These are phyloP conservation scores for Penicillium italicum DNA, from an alignment of 2,329 filamentous ascomycete genomes.

Conservation along the genomic window DNA sequence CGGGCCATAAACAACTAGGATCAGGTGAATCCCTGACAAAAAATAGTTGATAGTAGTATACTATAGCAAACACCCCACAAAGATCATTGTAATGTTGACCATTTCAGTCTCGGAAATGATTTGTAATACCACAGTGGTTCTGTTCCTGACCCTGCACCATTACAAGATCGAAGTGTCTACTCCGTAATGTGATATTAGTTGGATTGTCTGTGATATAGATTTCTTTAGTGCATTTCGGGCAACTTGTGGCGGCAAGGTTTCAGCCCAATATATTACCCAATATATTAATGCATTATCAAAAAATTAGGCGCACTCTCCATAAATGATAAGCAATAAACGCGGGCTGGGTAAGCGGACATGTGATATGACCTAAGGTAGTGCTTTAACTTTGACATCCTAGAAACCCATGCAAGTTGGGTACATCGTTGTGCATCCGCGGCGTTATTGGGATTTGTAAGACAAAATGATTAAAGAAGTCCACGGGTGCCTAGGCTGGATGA, in stretches of 20 bases:
- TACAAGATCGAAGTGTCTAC: background rate
- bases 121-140: background rate
- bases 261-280: background rate
- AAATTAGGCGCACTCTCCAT: background rate
- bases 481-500: too few species aligned
- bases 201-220: too few species aligned
- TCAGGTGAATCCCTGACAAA: background rate
- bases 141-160: background rate
- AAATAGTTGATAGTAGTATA: background rate
- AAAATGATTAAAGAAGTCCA: conserved; percentile 2
- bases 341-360: conserved; percentile 14
- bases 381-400: background rate
- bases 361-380: background rate
- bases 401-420: background rate
- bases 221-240: background rate
- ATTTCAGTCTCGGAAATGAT: background rate
- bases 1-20: background rate
- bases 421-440: background rate
- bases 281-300: background rate
- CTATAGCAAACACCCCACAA: background rate
- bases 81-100: background rate
- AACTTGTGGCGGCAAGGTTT: background rate
- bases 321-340: background rate
- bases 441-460: conserved; percentile 2
- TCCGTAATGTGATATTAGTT: background rate